Percentiles rank a stretch among this genome's conserved stretches.
Conservation (phyloP, 306 rosid species). For the Citrullus mucosospermus region DNA sequence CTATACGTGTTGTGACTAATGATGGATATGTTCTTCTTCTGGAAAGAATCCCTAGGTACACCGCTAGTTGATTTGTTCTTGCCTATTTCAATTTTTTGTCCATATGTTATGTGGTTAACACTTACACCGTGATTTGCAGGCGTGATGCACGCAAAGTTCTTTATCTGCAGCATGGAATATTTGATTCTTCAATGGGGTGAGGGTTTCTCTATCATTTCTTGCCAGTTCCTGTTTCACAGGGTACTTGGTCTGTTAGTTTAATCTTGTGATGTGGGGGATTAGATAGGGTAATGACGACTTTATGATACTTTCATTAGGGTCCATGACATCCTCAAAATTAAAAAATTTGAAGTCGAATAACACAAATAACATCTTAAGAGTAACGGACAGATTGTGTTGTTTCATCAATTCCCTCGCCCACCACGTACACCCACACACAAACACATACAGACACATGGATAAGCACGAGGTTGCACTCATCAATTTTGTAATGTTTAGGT, state of each 20-base stretch:
- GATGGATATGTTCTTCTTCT: constrained; percentile 89
- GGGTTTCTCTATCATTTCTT: constrained; percentile 15
- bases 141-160: constrained; percentile 81
- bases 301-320: neutral
- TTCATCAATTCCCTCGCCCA: neutral
- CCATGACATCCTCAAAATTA: neutral
- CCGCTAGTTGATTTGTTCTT: neutral
- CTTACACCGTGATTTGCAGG: constrained; percentile 40
- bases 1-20: constrained; percentile 62
- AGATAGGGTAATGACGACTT: neutral
- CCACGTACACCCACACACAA: neutral
- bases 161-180: constrained; percentile 82
- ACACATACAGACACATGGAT: neutral
- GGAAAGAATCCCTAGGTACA: constrained; percentile 92
- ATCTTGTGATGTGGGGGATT: neutral
- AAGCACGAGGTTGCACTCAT: neutral
- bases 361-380: neutral
- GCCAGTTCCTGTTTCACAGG: neutral
- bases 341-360: neutral
- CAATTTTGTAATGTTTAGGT: neutral
- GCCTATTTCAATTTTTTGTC: neutral
- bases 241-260: neutral
- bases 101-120: neutral
- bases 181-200: constrained; percentile 97
- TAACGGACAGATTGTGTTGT: neutral